Base-by-base conservation (phyloP, 1,284 basidiomycete genomes). In the Melanopsichium pennsylvanicum region DNA sequence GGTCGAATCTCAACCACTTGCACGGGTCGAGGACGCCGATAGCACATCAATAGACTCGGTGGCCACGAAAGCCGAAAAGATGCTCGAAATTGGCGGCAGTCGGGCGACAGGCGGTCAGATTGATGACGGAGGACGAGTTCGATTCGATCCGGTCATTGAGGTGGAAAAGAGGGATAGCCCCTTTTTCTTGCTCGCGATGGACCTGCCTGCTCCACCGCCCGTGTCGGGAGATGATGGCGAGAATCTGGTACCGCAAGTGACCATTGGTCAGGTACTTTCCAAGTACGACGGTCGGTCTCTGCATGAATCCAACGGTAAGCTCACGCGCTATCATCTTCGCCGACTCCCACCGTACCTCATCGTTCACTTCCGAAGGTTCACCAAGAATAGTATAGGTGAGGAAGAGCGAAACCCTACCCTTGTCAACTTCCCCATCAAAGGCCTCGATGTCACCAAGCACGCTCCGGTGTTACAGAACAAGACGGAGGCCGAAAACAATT, bases 381-480 rank as follows among this genome's bases (percentile, higher is more conserved):
- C 92, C n/a, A 96, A 92, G 82, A 99, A 98, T 82, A 87, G 87
- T 46, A 97, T 99, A 77, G 92, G 97, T 2, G 25, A 51, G 16
- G 95, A 97, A 82, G 95, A 98, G 82, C 95, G 97, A 82, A 98
- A 99, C 79, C 94, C 94, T 3, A 99, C 96, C 2, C 94, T 98
- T 60, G 91, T 99, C 73, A 97, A 96, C 79, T 98, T 97, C 79
- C 93, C 93, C 11, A 85, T 97, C 37, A 87, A 91, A 54, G 93
- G 93, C 0, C 86, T 98, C 18, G 51, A 67, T 31, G 44, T 74
- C 15, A 47, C 64, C 4, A 56, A 46, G 34, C 46, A 57, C 25
- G 33, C 29, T 6, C 52, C 49, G 6, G 29, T 44, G 13, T 36
- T 34, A 44, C 85, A 82, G 70, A 86, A 83, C 75, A 81, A 35